A percentile compares a stretch with the other conserved stretches of the same genome.
Conservation (phyloP, 805 yeast species). For the Grigorovia transvaalensis region DNA sequence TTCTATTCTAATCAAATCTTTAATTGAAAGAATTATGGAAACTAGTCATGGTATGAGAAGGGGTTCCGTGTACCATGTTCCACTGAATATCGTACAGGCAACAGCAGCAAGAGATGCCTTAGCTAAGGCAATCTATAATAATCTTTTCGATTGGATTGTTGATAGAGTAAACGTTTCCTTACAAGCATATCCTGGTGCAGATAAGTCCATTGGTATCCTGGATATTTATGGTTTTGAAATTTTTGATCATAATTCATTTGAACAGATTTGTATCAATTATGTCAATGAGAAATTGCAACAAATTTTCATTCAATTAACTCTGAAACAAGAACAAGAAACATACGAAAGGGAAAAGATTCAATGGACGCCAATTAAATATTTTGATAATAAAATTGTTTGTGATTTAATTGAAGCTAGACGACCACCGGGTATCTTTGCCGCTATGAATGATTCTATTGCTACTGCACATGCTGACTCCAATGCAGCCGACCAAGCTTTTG, state of each 20-base stretch:
- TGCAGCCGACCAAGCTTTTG: slow-evolving; percentile 95
- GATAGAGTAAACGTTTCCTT: slow-evolving; percentile 78
- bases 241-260: slow-evolving; percentile 89
- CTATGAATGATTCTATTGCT: slow-evolving; percentile 91
- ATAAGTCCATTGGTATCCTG: slow-evolving; percentile 79
- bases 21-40: slow-evolving; percentile 77
- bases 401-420: slow-evolving; percentile 88
- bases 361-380: slow-evolving; percentile 96
- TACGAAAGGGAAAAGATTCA: slow-evolving; percentile 88
- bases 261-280: slow-evolving; percentile 89
- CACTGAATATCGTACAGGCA: slow-evolving; percentile 85
- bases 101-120: slow-evolving; percentile 90
- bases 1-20: slow-evolving; percentile 50
- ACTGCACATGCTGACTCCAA: slow-evolving; percentile 96
- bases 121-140: slow-evolving; percentile 88
- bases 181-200: slow-evolving; percentile 39
- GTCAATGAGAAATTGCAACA: slow-evolving; percentile 95
- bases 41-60: slow-evolving; percentile 82
- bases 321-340: slow-evolving; percentile 96
- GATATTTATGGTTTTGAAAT: slow-evolving; percentile 97
- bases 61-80: slow-evolving; percentile 91
- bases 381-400: slow-evolving; percentile 92
- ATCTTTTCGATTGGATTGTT: slow-evolving; percentile 94
- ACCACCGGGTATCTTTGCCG: slow-evolving; percentile 95
- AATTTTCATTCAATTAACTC: slow-evolving; percentile 87